A percentile compares a stretch with the other conserved stretches of the same genome.
Conservation (phyloP, 176 grass and related monocot species). For the Panicum miliaceum region DNA sequence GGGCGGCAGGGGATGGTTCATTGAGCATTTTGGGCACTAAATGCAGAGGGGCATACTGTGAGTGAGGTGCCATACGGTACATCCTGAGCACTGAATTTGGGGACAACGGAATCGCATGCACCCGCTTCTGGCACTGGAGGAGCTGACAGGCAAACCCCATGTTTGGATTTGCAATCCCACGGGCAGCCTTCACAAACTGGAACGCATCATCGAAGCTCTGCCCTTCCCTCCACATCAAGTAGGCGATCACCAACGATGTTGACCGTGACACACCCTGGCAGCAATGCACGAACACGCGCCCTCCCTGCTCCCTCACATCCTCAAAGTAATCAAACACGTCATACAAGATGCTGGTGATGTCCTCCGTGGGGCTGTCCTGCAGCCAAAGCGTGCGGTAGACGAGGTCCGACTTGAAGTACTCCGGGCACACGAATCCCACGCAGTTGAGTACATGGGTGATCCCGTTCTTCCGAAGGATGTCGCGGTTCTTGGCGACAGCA, state of each 20-base stretch:
- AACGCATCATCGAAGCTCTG: conserved; percentile 96
- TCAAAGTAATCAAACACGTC: conserved; percentile 99
- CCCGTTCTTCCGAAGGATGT: conserved; percentile 76
- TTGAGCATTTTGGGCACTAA: conserved; percentile 97
- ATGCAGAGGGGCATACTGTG: conserved; percentile 82
- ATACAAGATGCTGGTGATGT: conserved; percentile 97
- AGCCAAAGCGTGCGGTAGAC: conserved; percentile 96
- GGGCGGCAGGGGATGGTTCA: conserved; percentile 63
- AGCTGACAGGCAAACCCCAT: conserved; percentile 99
- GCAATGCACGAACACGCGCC: conserved; percentile 93
- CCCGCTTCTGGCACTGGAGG: conserved; percentile 95
- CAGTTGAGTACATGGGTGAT: conserved; percentile 99
- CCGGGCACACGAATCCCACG: conserved; percentile 90
- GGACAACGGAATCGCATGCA: conserved; percentile 84
- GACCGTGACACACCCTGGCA: conserved; percentile 95
- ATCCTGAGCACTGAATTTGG: conserved; percentile 91
- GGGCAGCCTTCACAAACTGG: conserved; percentile 89
- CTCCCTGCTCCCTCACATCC: conserved; percentile 86
- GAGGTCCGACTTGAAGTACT: conserved; percentile 94
- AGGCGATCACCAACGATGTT: conserved; percentile 91
- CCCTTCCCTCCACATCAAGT: conserved; percentile 98
- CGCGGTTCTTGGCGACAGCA: conserved; percentile 83
- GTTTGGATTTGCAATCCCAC: conserved; percentile 95
- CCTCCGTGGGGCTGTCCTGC: conserved; percentile 97
- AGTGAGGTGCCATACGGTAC: conserved; percentile 95